These are phyloP conservation scores for Cryptosporidium tyzzeri DNA, from an alignment of 169 alveolate genomes.

Conservation along the genomic window DNA sequence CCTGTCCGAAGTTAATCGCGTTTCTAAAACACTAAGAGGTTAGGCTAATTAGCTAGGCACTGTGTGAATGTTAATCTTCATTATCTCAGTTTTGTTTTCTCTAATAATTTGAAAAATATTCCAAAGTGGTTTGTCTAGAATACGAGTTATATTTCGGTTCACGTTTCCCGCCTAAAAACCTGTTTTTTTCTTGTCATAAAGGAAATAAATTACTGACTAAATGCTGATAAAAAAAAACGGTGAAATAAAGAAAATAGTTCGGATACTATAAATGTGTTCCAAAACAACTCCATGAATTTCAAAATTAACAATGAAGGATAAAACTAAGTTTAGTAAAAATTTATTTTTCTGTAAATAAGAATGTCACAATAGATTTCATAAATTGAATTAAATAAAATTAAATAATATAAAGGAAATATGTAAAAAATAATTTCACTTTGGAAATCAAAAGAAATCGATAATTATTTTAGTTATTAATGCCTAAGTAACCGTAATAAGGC, in stretches of 20 bases:
- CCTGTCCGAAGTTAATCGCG: slow-evolving; percentile 18
- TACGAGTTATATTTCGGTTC: too few relatives aligned
- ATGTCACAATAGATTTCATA: not conserved
- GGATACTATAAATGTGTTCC: not conserved
- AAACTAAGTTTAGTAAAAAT: not conserved
- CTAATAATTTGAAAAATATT: not conserved
- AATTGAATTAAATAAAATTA: too few relatives aligned
- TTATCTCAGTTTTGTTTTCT: not conserved
- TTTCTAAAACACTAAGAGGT: slow-evolving; percentile 42
- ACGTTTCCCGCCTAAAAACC: not conserved
- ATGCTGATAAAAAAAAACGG: not conserved
- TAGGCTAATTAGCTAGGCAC: slow-evolving; percentile 12
- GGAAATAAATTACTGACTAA: not conserved
- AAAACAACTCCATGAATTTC: too few relatives aligned
- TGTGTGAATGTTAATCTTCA: not conserved
- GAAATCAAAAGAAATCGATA: too few relatives aligned
- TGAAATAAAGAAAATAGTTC: not conserved
- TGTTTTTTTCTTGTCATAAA: not conserved
- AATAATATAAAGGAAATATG: not conserved
- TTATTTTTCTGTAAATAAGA: too few relatives aligned
- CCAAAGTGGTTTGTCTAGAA: not conserved
- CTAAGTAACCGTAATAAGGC: not conserved
- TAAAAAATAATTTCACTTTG: too few relatives aligned
- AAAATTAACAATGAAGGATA: too few relatives aligned
- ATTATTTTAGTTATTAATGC: not conserved